Evolutionary conservation across 2,329 filamentous ascomycete species (phyloP), one percentile per base, ranked within the genome.

Genomic region (Microdochium bolleyi): DNA sequence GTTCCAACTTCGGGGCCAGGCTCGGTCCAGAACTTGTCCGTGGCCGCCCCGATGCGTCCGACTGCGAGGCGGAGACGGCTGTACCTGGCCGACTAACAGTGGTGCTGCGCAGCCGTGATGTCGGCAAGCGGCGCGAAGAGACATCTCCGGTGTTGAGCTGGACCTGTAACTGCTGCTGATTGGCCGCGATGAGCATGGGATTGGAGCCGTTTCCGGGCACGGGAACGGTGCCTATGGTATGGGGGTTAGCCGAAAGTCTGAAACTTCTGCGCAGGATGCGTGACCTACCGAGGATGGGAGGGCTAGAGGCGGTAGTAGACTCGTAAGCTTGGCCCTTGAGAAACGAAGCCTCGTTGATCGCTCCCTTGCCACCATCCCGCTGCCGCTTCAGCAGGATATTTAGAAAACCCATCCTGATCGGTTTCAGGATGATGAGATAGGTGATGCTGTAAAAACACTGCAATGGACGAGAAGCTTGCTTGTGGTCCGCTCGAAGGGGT

Each of bases 171-270:
- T 72, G 63, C 46, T 64, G 60, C 49, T 46, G 41, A 19, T 46
- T 46, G 16, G 41, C 41, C 5, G 41, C 41, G 22, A 46, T 46
- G 19, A 46, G 41, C 5, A 46, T 46, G 16, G 41, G 41, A 46
- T 46, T 70, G 22, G 63, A 61, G 3, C 70, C 72, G 61, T 74
- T 75, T 34, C 71, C 71, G 21, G 65, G 61, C 30, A 74, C 66
- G 2, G 72, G 69, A 53, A 69, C 70, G 4, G 66, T 67, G 38
- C 71, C 74, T 70, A 52, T 52, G 21, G 54, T 49, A 44, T 52
- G 58, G 61, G n/a, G n/a, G 8, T 16, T 19, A 44, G 22, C 50
- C 62, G 57, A 50, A 53, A 50, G 52, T 54, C 50, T 59, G 53
- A 53, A 32, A 56, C 19, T 53, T 22, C 54, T 58, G 56, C 52